Percentiles rank a stretch among this genome's conserved stretches.
Conservation (phyloP, 768 basidiomycete genomes). For the Dioszegia aurantiaca region DNA sequence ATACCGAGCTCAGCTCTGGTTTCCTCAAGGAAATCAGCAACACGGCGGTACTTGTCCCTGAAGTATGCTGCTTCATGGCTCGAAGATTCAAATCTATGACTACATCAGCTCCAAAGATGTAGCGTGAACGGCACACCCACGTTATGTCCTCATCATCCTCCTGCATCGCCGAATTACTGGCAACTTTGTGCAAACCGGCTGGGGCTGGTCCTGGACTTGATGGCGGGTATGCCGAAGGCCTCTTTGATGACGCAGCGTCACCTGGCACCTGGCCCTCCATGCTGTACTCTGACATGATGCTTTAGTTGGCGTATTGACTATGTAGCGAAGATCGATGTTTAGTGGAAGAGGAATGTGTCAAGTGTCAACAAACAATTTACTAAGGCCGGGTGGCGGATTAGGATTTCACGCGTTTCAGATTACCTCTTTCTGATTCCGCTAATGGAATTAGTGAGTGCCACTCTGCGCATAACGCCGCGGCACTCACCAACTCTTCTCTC, state of each 20-base stretch:
- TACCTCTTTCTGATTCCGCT: constrained; percentile 4
- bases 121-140: constrained; percentile 23
- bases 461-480: constrained; percentile 18
- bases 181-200: constrained; percentile 28
- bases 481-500: neutral
- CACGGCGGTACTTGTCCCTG: constrained; percentile 37
- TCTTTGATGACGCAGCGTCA: neutral
- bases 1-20: constrained; percentile 47
- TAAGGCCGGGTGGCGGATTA: too few relatives aligned
- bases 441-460: constrained; percentile 16
- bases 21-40: constrained; percentile 41
- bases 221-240: neutral
- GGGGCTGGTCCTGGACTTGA: constrained; percentile 15
- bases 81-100: constrained; percentile 37
- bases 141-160: constrained; percentile 34
- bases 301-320: too few relatives aligned
- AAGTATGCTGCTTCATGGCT: constrained; percentile 43
- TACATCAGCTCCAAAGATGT: neutral
- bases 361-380: too few relatives aligned
- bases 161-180: constrained; percentile 30
- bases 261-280: too few relatives aligned
- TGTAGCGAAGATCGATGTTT: too few relatives aligned
- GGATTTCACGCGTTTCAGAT: too few relatives aligned
- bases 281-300: too few relatives aligned
- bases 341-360: too few relatives aligned